Base-by-base conservation (phyloP, 371 early-diverging fungal species). In the Mucor racemosus region DNA sequence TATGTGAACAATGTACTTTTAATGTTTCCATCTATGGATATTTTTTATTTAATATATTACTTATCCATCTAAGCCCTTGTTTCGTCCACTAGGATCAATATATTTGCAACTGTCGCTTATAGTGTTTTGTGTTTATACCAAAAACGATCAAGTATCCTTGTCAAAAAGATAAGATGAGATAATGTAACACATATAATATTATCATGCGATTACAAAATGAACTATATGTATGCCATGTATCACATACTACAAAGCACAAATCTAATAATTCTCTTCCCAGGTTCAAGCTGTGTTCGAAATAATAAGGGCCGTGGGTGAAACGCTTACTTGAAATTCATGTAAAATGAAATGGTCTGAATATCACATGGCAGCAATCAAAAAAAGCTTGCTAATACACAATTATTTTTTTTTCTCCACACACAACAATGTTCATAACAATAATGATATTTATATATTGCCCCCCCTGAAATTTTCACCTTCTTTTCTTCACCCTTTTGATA, bases 351-450 rank as follows among this genome's bases (percentile, higher is more conserved):
- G 8, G 50, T 19, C 50, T 46, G 61, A 67, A 46, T 38, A 39
- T 67, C 67, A 67, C 62, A 44, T 67, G 67, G 54, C 39, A 63
- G 38, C 41, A n/a, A 55, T 62, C 41, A 54, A 53, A 62, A 50
- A 53, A 60, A 15, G 42, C 55, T 60, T 60, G 21, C 55, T 39
- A 54, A 58, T 60, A 61, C 55, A 41, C 36, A 31, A 62, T 46
- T 19, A 34, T 17, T 35, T 36, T 34, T 33, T 36, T 38, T 48
- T 55, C 50, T 44, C 44, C 44, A 44, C 44, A 44, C 17, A 44
- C 26, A 44, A 42, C 15, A 42, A 9, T 50, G 21, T 21, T 38
- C 17, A 10, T 10, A 17, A 5, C 21, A 50, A 17, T 53, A 36
- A 36, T 17, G 17, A 13, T 35, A 39, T 40, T 53, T 53, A 55